Evolutionary conservation across 192 early-diverging fungal species (phyloP), one percentile per base, ranked within the genome.

Genomic region (Coemansia guatemalensis): DNA sequence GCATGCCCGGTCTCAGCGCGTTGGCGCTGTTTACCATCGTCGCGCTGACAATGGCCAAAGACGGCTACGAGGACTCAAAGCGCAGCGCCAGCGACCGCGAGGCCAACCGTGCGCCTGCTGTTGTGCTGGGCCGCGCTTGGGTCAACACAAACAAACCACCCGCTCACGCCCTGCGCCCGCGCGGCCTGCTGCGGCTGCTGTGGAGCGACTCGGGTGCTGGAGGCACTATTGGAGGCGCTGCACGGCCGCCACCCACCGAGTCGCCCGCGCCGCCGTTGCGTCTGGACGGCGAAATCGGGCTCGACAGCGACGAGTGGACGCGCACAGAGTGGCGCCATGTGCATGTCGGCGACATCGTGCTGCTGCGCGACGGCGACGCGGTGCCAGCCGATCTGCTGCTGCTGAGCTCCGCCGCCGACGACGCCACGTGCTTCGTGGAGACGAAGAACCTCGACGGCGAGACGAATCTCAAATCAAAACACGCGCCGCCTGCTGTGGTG

Each of bases 361-460:
- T 90, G 49, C 60, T 99, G 53, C 83, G 86, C 32, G 89, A 93
- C 35, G 85, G 97, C 64, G 92, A 96, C 27, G 60, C 88, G 11
- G 88, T 98, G 41, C 97, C 97, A 0, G 97, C 93, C 2, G 97
- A 99, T 79, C 67, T 98, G 25, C 75, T 97, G 20, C 85, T 97
- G 70, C 82, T 99, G 7, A 84, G 87, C 6, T 88, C 93, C 14
- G 92, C 89, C 23, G 97, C 95, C 53, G 78, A 85, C 4, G 93
- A 95, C 62, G 87, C 88, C 48, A 69, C 90, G 0, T 95, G 93
- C 59, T 97, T 92, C 74, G 85, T 96, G n/a, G 97, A 99, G 75
- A 99, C 97, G 0, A 96, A 99, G 65, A 95, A 97, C 67, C 84
- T 99, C 39, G 97, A 99, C 62, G 97, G 97, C 60, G 97, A 99